phyloP scores from a whole-genome alignment of 2,329 filamentous ascomycete species.

The Fusarium caatingaense region DNA sequence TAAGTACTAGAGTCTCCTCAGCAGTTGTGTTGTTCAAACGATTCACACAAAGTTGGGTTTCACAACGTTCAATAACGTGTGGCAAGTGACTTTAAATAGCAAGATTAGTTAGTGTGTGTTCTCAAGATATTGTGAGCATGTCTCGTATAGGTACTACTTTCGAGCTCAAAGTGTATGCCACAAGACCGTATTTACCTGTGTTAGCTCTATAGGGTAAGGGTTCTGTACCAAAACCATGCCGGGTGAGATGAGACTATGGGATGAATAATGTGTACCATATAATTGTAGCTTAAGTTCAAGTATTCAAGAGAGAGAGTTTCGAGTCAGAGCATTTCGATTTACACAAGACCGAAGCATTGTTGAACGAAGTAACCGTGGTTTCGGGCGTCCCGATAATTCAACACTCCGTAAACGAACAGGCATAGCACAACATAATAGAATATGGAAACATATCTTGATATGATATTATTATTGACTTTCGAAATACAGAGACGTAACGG shows the following conservation, averaged over 20 bases:
- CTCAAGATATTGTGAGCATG: neutral
- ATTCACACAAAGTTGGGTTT: no score
- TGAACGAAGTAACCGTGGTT: neutral
- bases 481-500: constrained; percentile 19
- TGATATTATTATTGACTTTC: constrained; percentile 40
- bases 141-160: neutral
- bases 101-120: neutral
- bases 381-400: neutral
- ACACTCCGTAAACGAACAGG: neutral
- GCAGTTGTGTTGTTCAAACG: neutral
- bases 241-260: neutral
- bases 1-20: neutral
- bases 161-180: neutral
- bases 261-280: neutral
- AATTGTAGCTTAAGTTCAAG: neutral
- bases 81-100: neutral
- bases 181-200: neutral
- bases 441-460: neutral
- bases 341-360: neutral
- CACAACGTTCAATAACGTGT: neutral
- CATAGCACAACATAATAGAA: neutral
- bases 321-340: neutral
- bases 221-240: neutral
- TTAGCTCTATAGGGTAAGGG: neutral
- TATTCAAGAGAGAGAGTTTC: neutral